These are phyloP conservation scores for Harringtonia aguacate DNA, from an alignment of 2,329 filamentous ascomycete species.

Conservation along the genomic window DNA sequence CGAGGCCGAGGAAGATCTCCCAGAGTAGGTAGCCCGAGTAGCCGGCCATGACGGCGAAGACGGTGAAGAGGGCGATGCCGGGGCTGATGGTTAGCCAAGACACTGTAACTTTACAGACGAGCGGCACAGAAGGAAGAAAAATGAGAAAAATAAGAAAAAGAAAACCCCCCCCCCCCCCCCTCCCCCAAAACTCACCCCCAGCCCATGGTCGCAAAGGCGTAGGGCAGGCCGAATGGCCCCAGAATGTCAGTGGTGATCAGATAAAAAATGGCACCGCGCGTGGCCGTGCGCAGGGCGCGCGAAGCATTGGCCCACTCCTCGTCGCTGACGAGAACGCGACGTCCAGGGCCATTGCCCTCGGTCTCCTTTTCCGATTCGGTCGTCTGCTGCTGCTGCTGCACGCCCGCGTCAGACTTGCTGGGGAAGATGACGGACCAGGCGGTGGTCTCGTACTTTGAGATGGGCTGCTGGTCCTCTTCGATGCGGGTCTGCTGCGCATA, in stretches of 20 bases:
- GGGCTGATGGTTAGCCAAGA: slow-evolving; percentile 21
- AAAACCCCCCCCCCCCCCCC: neutral
- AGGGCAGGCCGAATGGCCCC: slow-evolving; percentile 29
- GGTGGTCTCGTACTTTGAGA: slow-evolving; percentile 11
- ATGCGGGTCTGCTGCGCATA: slow-evolving; percentile 21
- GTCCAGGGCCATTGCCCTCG: slow-evolving; percentile 1
- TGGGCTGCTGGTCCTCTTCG: slow-evolving; percentile 17
- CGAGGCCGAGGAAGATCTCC: slow-evolving; percentile 31
- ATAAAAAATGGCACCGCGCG: slow-evolving; percentile 34
- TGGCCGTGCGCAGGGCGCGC: slow-evolving; percentile 32
- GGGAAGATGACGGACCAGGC: slow-evolving; percentile 13
- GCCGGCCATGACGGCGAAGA: slow-evolving; percentile 28
- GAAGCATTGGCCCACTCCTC: slow-evolving; percentile 36
- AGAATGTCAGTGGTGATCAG: slow-evolving; percentile 38
- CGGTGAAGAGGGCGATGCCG: slow-evolving; percentile 32
- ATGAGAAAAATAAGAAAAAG: neutral
- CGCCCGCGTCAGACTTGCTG: slow-evolving; percentile 11
- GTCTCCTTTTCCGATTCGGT: no score
- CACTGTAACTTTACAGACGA: no score
- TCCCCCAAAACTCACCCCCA: slow-evolving; percentile 16
- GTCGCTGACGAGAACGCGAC: slow-evolving; percentile 20
- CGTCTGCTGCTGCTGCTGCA: no score
- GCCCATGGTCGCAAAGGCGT: slow-evolving; percentile 17
- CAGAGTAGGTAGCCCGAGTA: slow-evolving; percentile 37
- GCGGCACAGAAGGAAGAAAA: slow-evolving; percentile 3